Evolutionary conservation across 148 eudicot species (phyloP), one percentile per base, ranked within the genome.

Genomic region (Spergularia marina): DNA sequence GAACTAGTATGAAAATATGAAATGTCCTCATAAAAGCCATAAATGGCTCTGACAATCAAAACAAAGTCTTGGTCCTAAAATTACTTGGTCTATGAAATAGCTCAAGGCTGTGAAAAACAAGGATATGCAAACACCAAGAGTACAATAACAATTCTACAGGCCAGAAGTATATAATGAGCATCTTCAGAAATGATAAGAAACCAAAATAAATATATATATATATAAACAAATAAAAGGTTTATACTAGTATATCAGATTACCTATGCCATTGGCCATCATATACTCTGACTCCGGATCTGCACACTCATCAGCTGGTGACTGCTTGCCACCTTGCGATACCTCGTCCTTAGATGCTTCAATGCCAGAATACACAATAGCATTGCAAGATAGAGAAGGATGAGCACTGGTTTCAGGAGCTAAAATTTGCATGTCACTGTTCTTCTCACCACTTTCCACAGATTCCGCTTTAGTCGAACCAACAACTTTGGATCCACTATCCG

Each of bases 361-460:
- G 74, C 94, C 97, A 69, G 99, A 95, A 75, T 87, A 92, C 69
- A 95, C 82, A 82, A 95, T 71, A 18, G 97, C 99, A 90, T 95
- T 95, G 89, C 99, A 92, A 76, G 99, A 95, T 70, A 92, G 84
- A 80, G 97, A 95, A 80, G 96, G 97, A 76, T 91, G 96, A 36
- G 81, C 83, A 78, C 89, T 90, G 74, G 81, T 85, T 71, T 90
- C 96, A 60, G 77, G 87, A 23, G 89, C 87, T 70, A 85, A 66
- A 18, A 78, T 72, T 63, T 84, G 86, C 85, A 89, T 82, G 77
- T 79, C 88, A 83, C 92, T 89, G 53, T 85, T 88, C 87, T 92
- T 95, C 59, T 92, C 99, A 25, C 94, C 99, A 82, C 99, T 95
- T 76, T 89, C 99, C 78, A 88, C 80, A 73, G 99, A 95, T 79